Evolutionary conservation across 1,284 basidiomycete species (phyloP), one percentile per base, ranked within the genome.

Genomic region (Tremellales sp.): DNA sequence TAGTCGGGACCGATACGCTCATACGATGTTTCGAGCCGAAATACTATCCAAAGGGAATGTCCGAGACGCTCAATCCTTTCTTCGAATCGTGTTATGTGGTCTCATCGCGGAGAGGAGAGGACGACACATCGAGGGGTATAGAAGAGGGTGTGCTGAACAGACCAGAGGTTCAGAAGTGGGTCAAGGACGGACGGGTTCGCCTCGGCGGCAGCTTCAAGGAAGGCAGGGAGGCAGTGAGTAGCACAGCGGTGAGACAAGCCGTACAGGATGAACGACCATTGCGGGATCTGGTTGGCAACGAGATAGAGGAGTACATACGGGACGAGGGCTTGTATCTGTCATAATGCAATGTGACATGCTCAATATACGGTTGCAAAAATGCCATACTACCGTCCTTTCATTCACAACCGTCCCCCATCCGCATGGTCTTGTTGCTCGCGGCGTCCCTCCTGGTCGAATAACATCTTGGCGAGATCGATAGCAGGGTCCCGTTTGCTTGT

Each of bases 1-100:
- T 89, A 22, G 76, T 94, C 48, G 93, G 93, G 8, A 82, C 84
- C 47, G 94, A 98, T 66, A 98, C 94, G 1, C 79, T 97, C 25
- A 81, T 84, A 49, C 84, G 94, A 7, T 80, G 97, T 44, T 84
- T 96, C 50, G 81, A 85, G 13, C 80, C 84, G 1, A 81, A 82
- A 33, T 97, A 91, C 72, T 97, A 97, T 63, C 61, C 65, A 2
- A 33, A 61, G 0, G 70, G 54, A 2, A 78, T 80, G 41, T 74
- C 77, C 21, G 65, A 69, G 2, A 58, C 60, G 2, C 50, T 70
- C 3, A 29, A 40, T 2, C 26, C 45, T 8, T 64, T 67, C 46
- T 67, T 65, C 49, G 26, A 23, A 5, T 17, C 46, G 21, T 43
- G 44, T 15, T 53, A 77, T 15, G 75, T 97, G 40, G 77, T 91